These are phyloP conservation scores for Gaertneriomyces semiglobifer DNA, from an alignment of 192 early-diverging fungal species.

Conservation along the genomic window DNA sequence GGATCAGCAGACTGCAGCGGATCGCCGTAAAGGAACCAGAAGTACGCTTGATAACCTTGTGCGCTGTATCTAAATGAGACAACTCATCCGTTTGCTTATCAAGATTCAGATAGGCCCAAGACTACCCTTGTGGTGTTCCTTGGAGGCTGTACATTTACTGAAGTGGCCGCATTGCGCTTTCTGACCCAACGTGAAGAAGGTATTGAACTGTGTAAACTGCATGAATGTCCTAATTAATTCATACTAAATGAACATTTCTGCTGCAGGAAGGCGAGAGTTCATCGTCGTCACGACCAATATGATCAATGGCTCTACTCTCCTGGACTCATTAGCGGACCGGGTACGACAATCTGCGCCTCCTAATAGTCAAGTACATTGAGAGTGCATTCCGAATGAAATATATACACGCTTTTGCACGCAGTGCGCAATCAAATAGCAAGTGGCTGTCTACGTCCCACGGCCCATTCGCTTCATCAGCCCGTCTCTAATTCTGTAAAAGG, in stretches of 20 bases:
- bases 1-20: conserved; percentile 36
- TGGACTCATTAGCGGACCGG: conserved; percentile 51
- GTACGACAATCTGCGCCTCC: conserved; percentile 1
- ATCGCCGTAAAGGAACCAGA: conserved; percentile 13
- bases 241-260: not conserved
- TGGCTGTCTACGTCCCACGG: not conserved
- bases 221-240: not conserved
- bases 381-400: not conserved
- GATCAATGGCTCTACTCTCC: conserved; percentile 76
- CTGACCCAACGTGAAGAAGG: conserved; percentile 75
- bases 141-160: conserved; percentile 92
- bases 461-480: conserved; percentile 10
- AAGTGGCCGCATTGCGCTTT: conserved; percentile 87
- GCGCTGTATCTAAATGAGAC: not conserved
- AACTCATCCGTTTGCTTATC: conserved; percentile 2
- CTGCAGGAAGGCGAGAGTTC: conserved; percentile 69
- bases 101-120: conserved; percentile 43
- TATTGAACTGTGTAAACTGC: conserved; percentile 2
- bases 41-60: not conserved
- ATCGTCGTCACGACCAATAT: conserved; percentile 86
- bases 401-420: no score
- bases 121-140: conserved; percentile 89
- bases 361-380: not conserved
- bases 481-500: conserved; percentile 20
- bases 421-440: no score